Base-by-base conservation (phyloP, 2,329 filamentous ascomycete genomes). In the Parasarocladium wereldwijsianum region DNA sequence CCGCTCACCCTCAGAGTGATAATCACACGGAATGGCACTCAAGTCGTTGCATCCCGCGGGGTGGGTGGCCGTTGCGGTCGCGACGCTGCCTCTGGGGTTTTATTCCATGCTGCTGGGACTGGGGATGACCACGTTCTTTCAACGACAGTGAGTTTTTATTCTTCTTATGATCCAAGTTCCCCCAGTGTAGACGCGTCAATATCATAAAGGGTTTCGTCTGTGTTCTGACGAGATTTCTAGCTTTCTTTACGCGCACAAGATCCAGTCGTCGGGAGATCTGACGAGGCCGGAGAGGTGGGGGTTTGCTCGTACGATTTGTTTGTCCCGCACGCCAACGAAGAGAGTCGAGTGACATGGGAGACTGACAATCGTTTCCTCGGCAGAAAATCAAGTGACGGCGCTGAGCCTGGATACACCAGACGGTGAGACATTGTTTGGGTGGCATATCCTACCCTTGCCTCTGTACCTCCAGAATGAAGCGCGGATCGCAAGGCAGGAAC, bases 351-450 rank as follows among this genome's bases (percentile, higher is more conserved):
- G 14, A 7, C n/a, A 5, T 10, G 11, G 2, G 18, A 22, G n/a
- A 17, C 16, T 20, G 7, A 17, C 17, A 15, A n/a, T 27, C 26
- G 33, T 10, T 32, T 32, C 5, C 11, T 9, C 10, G 11, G 3
- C 41, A 87, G 81, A 73, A 46, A 84, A 85, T 41, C 87, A 96
- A 55, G 79, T 93, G 3, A 85, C 83, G 5, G 81, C 87, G 0
- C 94, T 96, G 50, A 73, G 70, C 27, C 55, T 96, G 21, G 57
- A 55, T 4, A 90, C 84, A 0, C 60, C 71, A 2, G 86, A 94
- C 49, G 71, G 74, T 22, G 76, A 86, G 50, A 71, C 61, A 3
- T 57, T 96, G 12, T 92, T 90, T 46, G 81, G 80, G 16, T 96
- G 87, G 87, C 87, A 94, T 46, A 66, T 96, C 32, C 58, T 94